Conservation (phyloP, 2,329 filamentous ascomycete species). For the Apiospora rasikravindrae region DNA sequence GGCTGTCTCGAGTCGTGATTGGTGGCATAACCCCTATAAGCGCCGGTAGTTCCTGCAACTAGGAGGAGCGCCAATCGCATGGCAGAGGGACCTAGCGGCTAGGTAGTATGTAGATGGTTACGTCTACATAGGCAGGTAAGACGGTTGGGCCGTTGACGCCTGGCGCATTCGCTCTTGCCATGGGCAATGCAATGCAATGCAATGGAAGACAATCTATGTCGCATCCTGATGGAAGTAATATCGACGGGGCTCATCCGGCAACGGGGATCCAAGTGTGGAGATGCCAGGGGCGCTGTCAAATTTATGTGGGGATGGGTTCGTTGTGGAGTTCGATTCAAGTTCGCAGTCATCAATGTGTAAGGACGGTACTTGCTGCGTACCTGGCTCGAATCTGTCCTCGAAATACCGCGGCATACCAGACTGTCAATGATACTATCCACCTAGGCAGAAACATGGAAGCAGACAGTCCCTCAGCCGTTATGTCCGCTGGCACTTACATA, state of each 20-base stretch:
- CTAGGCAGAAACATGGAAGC: background rate
- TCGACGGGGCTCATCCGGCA: conserved; percentile 13
- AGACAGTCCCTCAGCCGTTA: background rate
- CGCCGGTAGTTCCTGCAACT: background rate
- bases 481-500: background rate
- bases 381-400: background rate
- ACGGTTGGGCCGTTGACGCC: conserved; percentile 8
- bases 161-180: background rate
- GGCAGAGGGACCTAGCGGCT: background rate
- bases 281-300: conserved; percentile 11
- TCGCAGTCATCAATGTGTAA: background rate
- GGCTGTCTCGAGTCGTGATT: background rate
- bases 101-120: background rate
- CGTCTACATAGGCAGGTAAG: background rate
- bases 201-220: conserved; percentile 4
- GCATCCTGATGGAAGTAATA: background rate
- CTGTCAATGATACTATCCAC: background rate
- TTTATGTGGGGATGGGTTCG: conserved; percentile 13
- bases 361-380: conserved; percentile 9
- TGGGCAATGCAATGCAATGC: background rate
- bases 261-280: conserved; percentile 10
- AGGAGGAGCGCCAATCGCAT: background rate
- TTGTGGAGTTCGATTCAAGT: conserved; percentile 1
- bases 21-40: conserved; percentile 5
- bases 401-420: background rate